Conservation (phyloP, 2,329 filamentous ascomycete genomes). For the Sporothrix dimorphospora region DNA sequence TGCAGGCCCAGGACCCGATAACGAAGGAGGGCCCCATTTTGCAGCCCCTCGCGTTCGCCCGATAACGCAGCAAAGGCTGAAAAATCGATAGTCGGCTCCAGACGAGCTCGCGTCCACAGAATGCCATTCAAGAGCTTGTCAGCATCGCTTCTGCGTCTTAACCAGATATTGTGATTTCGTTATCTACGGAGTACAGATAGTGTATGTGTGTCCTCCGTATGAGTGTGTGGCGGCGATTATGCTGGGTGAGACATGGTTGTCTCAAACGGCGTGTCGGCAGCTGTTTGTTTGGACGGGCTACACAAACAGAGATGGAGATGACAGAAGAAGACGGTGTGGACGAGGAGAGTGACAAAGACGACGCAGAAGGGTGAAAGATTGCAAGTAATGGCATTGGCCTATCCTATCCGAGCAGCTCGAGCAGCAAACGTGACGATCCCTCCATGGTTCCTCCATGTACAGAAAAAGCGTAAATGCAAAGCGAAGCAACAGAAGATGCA, state of each 20-base stretch:
- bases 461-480: constrained; percentile 13
- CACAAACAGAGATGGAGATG: not conserved
- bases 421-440: constrained; percentile 5
- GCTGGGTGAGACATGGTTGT: constrained; percentile 9
- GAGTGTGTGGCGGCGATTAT: constrained; percentile 3
- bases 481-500: not conserved
- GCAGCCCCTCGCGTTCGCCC: constrained; percentile 17
- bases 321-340: not conserved
- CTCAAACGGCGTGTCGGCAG: constrained; percentile 3
- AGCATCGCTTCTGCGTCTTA: not conserved
- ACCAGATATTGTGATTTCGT: not conserved
- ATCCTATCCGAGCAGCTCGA: constrained; percentile 9
- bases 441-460: constrained; percentile 4
- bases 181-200: not conserved
- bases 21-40: not conserved
- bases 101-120: not conserved
- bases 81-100: not conserved
- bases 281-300: not conserved
- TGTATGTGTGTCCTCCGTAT: not conserved
- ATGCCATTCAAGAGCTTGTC: not conserved
- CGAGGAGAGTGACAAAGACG: not conserved
- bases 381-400: constrained; percentile 16
- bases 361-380: not conserved
- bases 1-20: not conserved
- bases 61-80: constrained; percentile 20